These are phyloP conservation scores for Ceratobasidium sp. DNA, from an alignment of 1,284 basidiomycete genomes.

Conservation along the genomic window DNA sequence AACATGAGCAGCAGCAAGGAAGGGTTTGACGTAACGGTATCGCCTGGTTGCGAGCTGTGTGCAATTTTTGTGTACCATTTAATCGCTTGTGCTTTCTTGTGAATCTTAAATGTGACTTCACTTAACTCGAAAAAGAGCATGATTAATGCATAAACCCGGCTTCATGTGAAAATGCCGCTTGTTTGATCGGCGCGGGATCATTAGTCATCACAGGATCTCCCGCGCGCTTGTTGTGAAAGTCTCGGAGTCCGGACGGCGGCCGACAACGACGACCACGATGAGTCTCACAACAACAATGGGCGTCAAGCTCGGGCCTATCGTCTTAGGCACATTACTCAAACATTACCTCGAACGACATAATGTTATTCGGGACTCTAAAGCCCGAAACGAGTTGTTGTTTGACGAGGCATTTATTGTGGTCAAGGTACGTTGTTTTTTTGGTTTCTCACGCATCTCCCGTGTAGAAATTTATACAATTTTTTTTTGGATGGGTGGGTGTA, in stretches of 20 bases:
- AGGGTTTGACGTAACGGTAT: too few species aligned
- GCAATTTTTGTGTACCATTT: background rate
- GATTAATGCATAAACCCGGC: too few species aligned
- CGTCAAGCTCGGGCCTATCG: slow-evolving; percentile 73
- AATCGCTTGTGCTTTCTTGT: background rate
- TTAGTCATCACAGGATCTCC: background rate
- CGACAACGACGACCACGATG: slow-evolving; percentile 36
- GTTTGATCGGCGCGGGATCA: background rate
- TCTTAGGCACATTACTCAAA: slow-evolving; percentile 81
- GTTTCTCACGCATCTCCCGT: slow-evolving; percentile 18
- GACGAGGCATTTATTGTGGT: slow-evolving; percentile 83
- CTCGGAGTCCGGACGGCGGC: background rate
- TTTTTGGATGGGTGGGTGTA: slow-evolving; percentile 49
- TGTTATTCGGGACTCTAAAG: slow-evolving; percentile 59
- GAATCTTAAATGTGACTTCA: too few species aligned
- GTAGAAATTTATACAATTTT: background rate
- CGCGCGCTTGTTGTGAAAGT: background rate
- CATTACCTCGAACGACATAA: slow-evolving; percentile 79
- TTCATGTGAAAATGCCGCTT: too few species aligned
- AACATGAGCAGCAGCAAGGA: background rate
- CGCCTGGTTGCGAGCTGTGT: background rate
- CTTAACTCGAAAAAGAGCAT: too few species aligned
- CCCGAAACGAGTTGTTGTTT: slow-evolving; percentile 82
- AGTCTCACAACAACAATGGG: slow-evolving; percentile 53
- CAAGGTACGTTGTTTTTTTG: slow-evolving; percentile 64